Percentiles rank a stretch among this genome's conserved stretches.
These are phyloP conservation scores for Raphanus raphanistrum DNA, from an alignment of 345 rosid species.

Conservation along the genomic window DNA sequence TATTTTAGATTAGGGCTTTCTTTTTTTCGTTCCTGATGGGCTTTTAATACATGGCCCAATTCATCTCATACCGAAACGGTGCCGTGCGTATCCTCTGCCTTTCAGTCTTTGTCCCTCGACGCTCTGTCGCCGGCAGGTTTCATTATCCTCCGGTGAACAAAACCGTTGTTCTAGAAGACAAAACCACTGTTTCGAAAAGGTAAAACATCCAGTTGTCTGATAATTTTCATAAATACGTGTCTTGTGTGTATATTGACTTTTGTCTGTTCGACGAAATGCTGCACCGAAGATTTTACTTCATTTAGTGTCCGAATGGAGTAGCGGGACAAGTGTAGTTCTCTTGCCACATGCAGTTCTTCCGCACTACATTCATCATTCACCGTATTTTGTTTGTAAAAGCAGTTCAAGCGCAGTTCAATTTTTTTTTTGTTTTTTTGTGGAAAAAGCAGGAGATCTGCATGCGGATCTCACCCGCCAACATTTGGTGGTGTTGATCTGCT, in stretches of 20 bases:
- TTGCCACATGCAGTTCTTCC: too few relatives aligned
- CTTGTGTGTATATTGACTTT: background rate
- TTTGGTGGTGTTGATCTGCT: too few relatives aligned
- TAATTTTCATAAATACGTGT: background rate
- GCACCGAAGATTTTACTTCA: too few relatives aligned
- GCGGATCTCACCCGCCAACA: too few relatives aligned
- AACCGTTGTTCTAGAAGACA: background rate
- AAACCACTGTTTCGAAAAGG: background rate
- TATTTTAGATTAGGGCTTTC: background rate
- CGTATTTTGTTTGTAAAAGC: too few relatives aligned
- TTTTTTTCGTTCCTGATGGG: background rate
- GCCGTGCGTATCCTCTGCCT: background rate
- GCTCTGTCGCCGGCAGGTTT: background rate
- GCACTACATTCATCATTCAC: too few relatives aligned
- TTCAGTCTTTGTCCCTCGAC: background rate
- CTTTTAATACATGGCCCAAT: background rate
- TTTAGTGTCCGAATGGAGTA: too few relatives aligned
- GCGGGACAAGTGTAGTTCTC: too few relatives aligned
- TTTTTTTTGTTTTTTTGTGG: too few relatives aligned
- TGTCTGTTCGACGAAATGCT: constrained; percentile 31
- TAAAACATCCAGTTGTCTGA: background rate
- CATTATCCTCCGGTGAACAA: background rate
- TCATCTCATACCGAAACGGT: background rate
- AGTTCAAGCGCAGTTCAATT: too few relatives aligned
- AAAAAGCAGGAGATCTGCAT: too few relatives aligned